phyloP scores from a whole-genome alignment of 1,284 basidiomycete genomes.

The Hortiboletus rubellus region DNA sequence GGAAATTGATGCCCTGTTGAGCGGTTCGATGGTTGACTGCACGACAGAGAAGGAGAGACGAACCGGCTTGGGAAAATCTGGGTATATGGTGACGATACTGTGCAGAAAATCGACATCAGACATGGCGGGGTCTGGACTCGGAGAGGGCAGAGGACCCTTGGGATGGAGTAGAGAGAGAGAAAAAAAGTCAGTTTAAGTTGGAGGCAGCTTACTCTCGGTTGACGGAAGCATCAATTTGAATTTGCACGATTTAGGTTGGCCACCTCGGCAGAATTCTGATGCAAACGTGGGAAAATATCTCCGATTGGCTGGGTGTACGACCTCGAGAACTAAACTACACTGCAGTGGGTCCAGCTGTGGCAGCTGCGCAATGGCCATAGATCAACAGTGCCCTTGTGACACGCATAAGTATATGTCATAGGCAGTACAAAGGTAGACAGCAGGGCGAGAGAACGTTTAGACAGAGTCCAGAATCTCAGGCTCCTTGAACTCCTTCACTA shows the following conservation, averaged over 20 bases:
- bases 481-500: constrained; percentile 92
- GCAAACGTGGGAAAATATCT: neutral
- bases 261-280: neutral
- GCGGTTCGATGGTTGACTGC: neutral
- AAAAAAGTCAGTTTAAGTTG: constrained; percentile 3
- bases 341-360: too few species aligned
- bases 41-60: constrained; percentile 6
- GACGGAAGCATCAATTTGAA: constrained; percentile 12
- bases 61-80: constrained; percentile 90
- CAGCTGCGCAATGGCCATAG: constrained; percentile 32
- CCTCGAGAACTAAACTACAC: neutral
- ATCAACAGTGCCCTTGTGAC: constrained; percentile 41
- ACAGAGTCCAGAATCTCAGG: constrained; percentile 84
- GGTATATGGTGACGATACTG: constrained; percentile 64
- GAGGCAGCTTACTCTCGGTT: neutral
- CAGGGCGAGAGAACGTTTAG: constrained; percentile 45
- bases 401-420: constrained; percentile 41
- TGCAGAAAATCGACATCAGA: constrained; percentile 77
- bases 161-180: neutral
- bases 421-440: constrained; percentile 43
- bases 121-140: constrained; percentile 43
- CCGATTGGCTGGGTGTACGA: constrained; percentile 4
- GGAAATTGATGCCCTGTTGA: constrained; percentile 71
- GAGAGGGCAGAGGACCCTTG: constrained; percentile 3
- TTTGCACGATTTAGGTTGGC: neutral